phyloP scores from a whole-genome alignment of 2,329 filamentous ascomycete species.

The Chaetomium strumarium region DNA sequence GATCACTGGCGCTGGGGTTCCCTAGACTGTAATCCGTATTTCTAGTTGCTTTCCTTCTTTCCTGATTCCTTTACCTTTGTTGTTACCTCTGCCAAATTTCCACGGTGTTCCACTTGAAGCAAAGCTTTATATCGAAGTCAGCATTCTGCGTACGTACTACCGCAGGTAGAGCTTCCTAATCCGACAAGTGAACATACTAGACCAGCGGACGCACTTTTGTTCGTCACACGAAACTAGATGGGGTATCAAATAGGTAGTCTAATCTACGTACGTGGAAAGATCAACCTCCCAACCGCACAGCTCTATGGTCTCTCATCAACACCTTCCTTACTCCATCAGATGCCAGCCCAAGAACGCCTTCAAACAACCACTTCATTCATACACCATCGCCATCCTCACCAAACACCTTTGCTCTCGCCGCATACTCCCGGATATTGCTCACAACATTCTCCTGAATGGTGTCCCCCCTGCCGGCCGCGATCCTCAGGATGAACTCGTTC shows the following conservation, averaged over 20 bases:
- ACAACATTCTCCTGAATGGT: slow-evolving; percentile 70
- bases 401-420: slow-evolving; percentile 74
- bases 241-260: slow-evolving; percentile 1
- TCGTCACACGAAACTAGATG: not conserved
- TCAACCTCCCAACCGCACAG: not conserved
- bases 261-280: not conserved
- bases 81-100: too few species aligned
- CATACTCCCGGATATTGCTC: slow-evolving; percentile 77
- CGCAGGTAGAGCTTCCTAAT: not conserved
- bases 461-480: slow-evolving; percentile 80
- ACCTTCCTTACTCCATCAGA: not conserved
- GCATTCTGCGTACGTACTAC: too few species aligned
- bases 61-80: too few species aligned
- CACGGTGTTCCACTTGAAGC: too few species aligned
- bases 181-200: not conserved
- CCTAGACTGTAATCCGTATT: too few species aligned
- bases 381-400: slow-evolving; percentile 52
- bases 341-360: not conserved
- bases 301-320: not conserved
- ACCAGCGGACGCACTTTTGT: not conserved
- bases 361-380: not conserved
- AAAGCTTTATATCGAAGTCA: too few species aligned
- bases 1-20: too few species aligned
- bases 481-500: slow-evolving; percentile 82
- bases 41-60: too few species aligned